Conservation (phyloP, 306 rosid genomes). For the Medicago truncatula region DNA sequence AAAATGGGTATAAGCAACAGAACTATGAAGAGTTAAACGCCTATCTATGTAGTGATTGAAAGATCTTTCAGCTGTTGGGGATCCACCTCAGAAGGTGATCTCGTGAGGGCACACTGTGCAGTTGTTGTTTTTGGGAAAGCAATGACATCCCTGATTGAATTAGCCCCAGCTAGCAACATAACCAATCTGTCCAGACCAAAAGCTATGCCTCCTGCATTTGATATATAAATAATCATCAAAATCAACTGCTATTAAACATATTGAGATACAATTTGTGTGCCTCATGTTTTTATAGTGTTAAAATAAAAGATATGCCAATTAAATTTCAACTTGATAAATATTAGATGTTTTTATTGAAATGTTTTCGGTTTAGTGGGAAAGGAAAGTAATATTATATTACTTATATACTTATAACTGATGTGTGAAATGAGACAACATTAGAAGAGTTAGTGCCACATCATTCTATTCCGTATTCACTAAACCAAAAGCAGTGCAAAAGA, state of each 20-base stretch:
- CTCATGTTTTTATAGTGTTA: neutral
- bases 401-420: neutral
- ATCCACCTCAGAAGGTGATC: slow-evolving; percentile 87
- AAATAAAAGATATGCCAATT: neutral
- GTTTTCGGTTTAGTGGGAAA: neutral
- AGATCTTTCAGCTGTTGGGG: slow-evolving; percentile 81
- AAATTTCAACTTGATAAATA: neutral
- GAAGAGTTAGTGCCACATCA: neutral
- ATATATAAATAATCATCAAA: neutral
- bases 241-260: neutral
- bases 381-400: neutral
- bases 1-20: slow-evolving; percentile 32
- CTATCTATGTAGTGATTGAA: slow-evolving; percentile 49
- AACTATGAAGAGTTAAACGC: slow-evolving; percentile 25
- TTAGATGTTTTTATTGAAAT: neutral
- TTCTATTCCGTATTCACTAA: neutral
- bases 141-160: slow-evolving; percentile 92
- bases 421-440: no score
- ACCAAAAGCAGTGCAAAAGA: no score
- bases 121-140: slow-evolving; percentile 93
- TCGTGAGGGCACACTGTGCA: slow-evolving; percentile 93
- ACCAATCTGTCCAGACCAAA: slow-evolving; percentile 91
- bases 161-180: slow-evolving; percentile 85
- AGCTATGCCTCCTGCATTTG: slow-evolving; percentile 84
- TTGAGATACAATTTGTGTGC: neutral